Percentiles rank a stretch among this genome's conserved stretches.
phyloP scores from a whole-genome alignment of 2,329 filamentous ascomycete genomes.

The Fusarium albidum region DNA sequence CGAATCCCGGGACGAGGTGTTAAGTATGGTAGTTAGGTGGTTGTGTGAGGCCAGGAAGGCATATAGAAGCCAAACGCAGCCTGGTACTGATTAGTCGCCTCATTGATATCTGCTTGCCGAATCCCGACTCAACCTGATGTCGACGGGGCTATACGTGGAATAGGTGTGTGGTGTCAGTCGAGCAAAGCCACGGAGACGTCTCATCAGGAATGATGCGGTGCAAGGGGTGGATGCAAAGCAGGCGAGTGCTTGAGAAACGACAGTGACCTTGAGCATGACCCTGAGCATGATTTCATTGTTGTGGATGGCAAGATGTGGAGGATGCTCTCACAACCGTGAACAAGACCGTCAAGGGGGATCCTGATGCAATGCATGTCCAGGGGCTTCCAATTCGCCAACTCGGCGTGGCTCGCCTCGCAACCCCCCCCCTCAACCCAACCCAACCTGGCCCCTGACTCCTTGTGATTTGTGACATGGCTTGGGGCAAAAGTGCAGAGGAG shows the following conservation, averaged over 20 bases:
- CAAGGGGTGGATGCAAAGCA: constrained; percentile 1
- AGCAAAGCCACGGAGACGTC: not conserved
- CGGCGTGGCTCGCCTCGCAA: constrained; percentile 19
- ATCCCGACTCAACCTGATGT: not conserved
- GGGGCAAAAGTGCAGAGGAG: constrained; percentile 9
- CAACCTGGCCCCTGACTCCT: constrained; percentile 13
- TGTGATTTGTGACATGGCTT: constrained; percentile 23
- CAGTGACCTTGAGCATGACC: not conserved
- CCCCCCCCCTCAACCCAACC: too few species aligned
- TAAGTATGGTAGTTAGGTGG: constrained; percentile 29
- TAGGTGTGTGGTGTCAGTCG: not conserved
- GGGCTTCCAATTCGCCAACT: constrained; percentile 19
- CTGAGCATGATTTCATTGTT: not conserved
- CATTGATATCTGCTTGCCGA: constrained; percentile 8
- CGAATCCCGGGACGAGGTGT: constrained; percentile 26
- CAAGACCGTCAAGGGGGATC: not conserved
- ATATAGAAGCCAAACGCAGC: constrained; percentile 38
- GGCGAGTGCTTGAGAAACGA: not conserved
- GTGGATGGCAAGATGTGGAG: not conserved
- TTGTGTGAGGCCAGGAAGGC: constrained; percentile 30
- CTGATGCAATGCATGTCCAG: constrained; percentile 17
- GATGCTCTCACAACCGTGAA: not conserved
- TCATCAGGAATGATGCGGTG: not conserved
- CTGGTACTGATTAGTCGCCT: constrained; percentile 35
- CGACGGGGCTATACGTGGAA: not conserved